phyloP scores from a whole-genome alignment of 345 rosid genomes.

The Acer saccharum region DNA sequence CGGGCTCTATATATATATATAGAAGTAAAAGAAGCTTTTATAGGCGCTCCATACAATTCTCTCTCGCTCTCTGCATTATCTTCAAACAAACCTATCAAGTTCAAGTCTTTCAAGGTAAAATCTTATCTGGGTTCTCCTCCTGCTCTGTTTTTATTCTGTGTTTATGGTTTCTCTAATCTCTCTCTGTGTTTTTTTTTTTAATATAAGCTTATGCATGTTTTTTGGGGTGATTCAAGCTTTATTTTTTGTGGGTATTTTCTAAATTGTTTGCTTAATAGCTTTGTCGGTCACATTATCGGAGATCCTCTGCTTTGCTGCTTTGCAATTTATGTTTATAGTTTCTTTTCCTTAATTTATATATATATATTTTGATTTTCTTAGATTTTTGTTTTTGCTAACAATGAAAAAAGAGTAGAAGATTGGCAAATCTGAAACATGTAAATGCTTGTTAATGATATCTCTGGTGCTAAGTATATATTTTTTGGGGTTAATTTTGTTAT shows the following conservation, averaged over 20 bases:
- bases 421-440: neutral
- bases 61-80: neutral
- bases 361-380: neutral
- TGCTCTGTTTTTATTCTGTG: neutral
- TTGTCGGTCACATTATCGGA: neutral
- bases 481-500: neutral
- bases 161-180: neutral
- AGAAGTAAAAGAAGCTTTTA: neutral
- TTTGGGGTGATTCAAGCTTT: conserved; percentile 1
- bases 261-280: neutral
- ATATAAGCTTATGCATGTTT: neutral
- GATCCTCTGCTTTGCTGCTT: conserved; percentile 13
- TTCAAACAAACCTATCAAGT: neutral
- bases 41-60: neutral
- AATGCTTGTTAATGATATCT: neutral
- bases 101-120: conserved; percentile 19
- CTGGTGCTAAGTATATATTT: neutral
- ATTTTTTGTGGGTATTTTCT: neutral
- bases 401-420: neutral
- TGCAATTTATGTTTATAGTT: neutral
- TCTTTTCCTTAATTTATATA: neutral
- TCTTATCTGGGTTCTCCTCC: neutral
- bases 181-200: neutral
- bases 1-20: neutral
- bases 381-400: neutral